Base-by-base conservation (phyloP, 768 basidiomycete genomes). In the Pisolithus tinctorius region DNA sequence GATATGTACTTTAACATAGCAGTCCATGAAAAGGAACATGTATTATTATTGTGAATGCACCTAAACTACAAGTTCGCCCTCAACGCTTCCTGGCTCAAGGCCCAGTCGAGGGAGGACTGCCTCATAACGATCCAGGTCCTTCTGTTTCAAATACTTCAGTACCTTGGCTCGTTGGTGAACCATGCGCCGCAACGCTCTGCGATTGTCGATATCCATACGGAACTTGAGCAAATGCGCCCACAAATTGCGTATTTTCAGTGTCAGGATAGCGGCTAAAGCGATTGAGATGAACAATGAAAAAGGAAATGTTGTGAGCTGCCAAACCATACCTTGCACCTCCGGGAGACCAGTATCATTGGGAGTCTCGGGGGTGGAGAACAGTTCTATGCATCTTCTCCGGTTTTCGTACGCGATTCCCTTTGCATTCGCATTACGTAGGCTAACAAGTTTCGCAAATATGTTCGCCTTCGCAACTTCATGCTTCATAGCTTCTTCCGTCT, bases 321-420 rank as follows among this genome's bases (percentile, higher is more conserved):
- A 20, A 43, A 36, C n/a, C n/a, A 40, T 63, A 92, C 94, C 92
- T 78, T 96, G 94, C 0, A 96, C 93, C 62, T 93, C 91, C 1
- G 89, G 77, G 39, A 87, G 74, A 39, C 93, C 94, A 0, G 93
- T 74, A 65, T 94, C 88, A 52, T 77, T 81, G 23, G 77, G 77
- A 56, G 80, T 84, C 47, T 74, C 75, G 0, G 78, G 75, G 6
- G 76, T 72, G 1, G 93, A 95, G 70, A 98, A 97, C 27, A 79
- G 82, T 13, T 70, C 69, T 27, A 96, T 74, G 54, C 93, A 86
- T 55, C 92, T 76, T 62, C 81, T 74, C 53, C 88, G 75, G 66
- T 96, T 97, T 69, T 93, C 90, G 60, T 78, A 89, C 47, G 88
- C 81, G 55, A 97, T 83, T n/a, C 91, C 92, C 29, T 70, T 74